These are phyloP conservation scores for Chlorella sp. DNA, from an alignment of 139 green algal genomes.

Conservation along the genomic window DNA sequence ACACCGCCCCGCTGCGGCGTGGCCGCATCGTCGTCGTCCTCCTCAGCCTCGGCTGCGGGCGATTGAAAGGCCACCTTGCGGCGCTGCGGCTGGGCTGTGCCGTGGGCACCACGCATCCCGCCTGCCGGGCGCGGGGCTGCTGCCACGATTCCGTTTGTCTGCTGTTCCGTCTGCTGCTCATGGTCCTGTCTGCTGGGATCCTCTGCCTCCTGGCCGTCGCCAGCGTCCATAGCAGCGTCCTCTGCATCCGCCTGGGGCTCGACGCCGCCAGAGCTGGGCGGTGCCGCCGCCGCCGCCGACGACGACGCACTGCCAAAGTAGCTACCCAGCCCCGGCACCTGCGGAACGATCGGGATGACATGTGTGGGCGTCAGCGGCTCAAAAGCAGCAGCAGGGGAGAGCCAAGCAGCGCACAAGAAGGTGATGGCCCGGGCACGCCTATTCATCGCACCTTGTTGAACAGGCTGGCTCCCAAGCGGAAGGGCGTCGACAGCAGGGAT, in stretches of 20 bases:
- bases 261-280: not conserved
- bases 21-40: not conserved
- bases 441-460: constrained; percentile 20
- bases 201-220: not conserved
- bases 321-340: constrained; percentile 32
- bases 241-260: not conserved
- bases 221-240: not conserved
- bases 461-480: not conserved
- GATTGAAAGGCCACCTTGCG: constrained; percentile 18
- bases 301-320: constrained; percentile 8
- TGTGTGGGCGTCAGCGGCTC: too few relatives aligned
- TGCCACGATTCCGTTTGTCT: not conserved
- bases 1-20: not conserved
- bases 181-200: not conserved
- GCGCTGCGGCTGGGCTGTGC: not conserved
- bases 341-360: not conserved
- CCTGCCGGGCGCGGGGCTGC: not conserved
- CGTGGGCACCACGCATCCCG: not conserved
- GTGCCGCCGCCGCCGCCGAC: not conserved
- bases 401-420: not conserved
- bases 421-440: not conserved
- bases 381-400: not conserved
- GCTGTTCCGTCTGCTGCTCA: not conserved
- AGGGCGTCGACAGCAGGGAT: not conserved
- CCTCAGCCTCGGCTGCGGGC: not conserved